phyloP scores from a whole-genome alignment of 768 basidiomycete genomes.

The Gelatoporia subvermispora region DNA sequence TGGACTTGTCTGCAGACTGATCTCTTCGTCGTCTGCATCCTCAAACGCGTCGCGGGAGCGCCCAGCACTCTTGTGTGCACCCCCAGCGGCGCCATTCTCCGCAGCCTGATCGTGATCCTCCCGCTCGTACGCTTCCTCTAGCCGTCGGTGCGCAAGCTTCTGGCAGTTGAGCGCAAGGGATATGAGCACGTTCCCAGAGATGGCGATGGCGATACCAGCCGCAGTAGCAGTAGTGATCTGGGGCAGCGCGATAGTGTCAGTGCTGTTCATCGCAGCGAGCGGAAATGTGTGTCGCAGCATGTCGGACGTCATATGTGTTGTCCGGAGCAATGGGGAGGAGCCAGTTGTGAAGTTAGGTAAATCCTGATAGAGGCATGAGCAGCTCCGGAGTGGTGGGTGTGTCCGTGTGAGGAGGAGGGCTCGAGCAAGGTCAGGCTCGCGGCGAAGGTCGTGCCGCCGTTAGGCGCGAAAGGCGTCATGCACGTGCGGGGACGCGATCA shows the following conservation, averaged over 20 bases:
- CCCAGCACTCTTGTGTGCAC: not conserved
- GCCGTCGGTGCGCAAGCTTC: slow-evolving; percentile 81
- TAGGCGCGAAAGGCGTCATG: not conserved
- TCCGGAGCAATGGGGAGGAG: too few relatives aligned
- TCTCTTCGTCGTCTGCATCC: not conserved
- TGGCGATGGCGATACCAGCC: slow-evolving; percentile 80
- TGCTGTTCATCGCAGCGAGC: too few relatives aligned
- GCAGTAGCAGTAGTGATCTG: slow-evolving; percentile 49
- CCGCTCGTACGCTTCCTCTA: slow-evolving; percentile 31
- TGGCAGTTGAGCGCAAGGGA: slow-evolving; percentile 89
- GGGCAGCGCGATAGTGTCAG: slow-evolving; percentile 31
- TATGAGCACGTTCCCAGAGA: slow-evolving; percentile 83
- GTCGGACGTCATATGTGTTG: too few relatives aligned
- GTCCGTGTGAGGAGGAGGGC: too few relatives aligned
- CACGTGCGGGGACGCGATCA: not conserved
- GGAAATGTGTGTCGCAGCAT: too few relatives aligned
- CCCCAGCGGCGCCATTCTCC: not conserved
- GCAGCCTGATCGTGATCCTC: slow-evolving; percentile 1
- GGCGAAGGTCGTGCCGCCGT: too few relatives aligned
- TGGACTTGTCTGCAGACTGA: not conserved
- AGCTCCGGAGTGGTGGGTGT: too few relatives aligned
- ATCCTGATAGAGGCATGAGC: too few relatives aligned
- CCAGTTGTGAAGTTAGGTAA: too few relatives aligned
- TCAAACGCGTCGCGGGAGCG: not conserved
- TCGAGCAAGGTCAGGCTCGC: not conserved